phyloP scores from a whole-genome alignment of 352 stramenopile species.

The Phytophthora capsici region DNA sequence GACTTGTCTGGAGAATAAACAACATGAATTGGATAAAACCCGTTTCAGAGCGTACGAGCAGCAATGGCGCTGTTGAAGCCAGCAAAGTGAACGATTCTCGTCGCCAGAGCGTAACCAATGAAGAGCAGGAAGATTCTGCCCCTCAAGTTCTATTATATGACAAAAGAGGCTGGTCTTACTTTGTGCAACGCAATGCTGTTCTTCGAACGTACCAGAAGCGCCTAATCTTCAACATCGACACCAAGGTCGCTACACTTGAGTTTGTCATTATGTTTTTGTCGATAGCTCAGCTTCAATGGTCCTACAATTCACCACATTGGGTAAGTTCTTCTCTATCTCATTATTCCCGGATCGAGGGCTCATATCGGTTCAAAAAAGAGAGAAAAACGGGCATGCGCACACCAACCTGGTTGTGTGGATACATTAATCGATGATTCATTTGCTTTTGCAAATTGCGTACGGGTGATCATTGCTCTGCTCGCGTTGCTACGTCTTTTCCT shows the following conservation, averaged over 20 bases:
- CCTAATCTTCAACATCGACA: slow-evolving; percentile 46
- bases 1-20: background rate
- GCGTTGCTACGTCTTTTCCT: slow-evolving; percentile 20
- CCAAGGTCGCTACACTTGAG: slow-evolving; percentile 47
- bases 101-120: slow-evolving; percentile 4
- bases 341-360: background rate
- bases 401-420: slow-evolving; percentile 33
- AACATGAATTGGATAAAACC: slow-evolving; percentile 11
- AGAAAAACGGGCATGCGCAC: slow-evolving; percentile 53
- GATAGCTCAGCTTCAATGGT: slow-evolving; percentile 47
- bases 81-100: slow-evolving; percentile 23
- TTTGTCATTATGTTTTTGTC: slow-evolving; percentile 53
- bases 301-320: slow-evolving; percentile 45
- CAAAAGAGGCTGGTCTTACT: slow-evolving; percentile 30
- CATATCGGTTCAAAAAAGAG: slow-evolving; percentile 23
- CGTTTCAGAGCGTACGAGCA: slow-evolving; percentile 16
- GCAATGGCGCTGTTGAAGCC: background rate
- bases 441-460: slow-evolving; percentile 35
- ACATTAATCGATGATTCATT: slow-evolving; percentile 54
- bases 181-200: slow-evolving; percentile 34
- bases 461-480: slow-evolving; percentile 27
- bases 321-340: slow-evolving; percentile 11
- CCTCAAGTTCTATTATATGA: slow-evolving; percentile 4
- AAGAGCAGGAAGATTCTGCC: slow-evolving; percentile 13
- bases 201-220: slow-evolving; percentile 51